Evolutionary conservation across 2,329 filamentous ascomycete genomes (phyloP).

Genomic region (Alternaria angustiovoidea): DNA sequence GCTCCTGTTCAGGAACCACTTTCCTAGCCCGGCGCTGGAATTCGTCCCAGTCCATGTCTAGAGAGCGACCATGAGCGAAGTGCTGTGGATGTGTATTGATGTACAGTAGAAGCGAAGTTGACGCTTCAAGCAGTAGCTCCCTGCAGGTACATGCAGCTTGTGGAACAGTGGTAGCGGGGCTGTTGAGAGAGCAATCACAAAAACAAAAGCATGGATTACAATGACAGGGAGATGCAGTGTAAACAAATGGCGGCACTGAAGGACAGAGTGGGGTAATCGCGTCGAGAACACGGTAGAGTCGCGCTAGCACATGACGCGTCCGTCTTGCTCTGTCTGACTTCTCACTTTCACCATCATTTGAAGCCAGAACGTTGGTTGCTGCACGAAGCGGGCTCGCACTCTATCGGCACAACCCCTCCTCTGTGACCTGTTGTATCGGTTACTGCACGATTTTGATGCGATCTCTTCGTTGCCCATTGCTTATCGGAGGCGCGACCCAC

Average conservation of each 20-base stretch:
- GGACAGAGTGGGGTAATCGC: conserved; percentile 1
- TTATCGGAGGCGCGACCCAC: background rate
- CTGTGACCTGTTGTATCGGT: background rate
- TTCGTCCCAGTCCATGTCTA: conserved; percentile 30
- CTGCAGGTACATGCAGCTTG: background rate
- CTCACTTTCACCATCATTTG: background rate
- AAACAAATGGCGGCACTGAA: background rate
- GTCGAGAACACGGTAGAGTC: background rate
- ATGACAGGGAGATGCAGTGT: background rate
- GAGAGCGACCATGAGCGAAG: background rate
- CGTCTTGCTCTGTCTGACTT: background rate
- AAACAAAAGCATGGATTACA: background rate
- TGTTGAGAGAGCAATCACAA: background rate
- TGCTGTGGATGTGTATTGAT: background rate
- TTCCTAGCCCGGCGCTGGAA: conserved; percentile 30
- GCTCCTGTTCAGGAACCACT: conserved; percentile 22
- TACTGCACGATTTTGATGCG: background rate
- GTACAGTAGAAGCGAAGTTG: background rate
- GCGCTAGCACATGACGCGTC: background rate
- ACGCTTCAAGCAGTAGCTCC: background rate
- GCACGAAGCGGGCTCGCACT: background rate
- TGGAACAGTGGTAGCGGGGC: background rate
- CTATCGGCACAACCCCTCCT: background rate
- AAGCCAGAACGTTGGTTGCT: background rate
- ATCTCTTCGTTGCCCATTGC: background rate